Evolutionary conservation across 2,329 filamentous ascomycete species (phyloP).

Genomic region (Pochonia chlamydosporia): DNA sequence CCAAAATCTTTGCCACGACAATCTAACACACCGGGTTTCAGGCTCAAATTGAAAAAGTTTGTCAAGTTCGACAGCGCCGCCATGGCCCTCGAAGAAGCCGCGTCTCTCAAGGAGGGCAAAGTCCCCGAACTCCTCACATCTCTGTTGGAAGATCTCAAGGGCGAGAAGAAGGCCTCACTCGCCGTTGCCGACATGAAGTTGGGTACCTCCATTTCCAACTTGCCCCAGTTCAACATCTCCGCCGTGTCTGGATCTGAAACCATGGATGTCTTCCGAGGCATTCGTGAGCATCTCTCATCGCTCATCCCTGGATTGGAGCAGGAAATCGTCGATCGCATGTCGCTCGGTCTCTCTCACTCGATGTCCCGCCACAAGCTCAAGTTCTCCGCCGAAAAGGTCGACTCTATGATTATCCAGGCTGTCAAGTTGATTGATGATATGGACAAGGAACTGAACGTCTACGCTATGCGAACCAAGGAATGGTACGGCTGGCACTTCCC

Average conservation of each 20-base stretch:
- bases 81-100: constrained; percentile 83
- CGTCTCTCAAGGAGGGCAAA: constrained; percentile 86
- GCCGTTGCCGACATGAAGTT: constrained; percentile 93
- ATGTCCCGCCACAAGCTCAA: constrained; percentile 97
- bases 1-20: not conserved
- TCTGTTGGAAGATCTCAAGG: constrained; percentile 84
- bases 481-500: constrained; percentile 99
- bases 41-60: constrained; percentile 94
- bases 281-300: constrained; percentile 83
- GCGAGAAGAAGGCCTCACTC: constrained; percentile 94
- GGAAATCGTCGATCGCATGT: constrained; percentile 88
- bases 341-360: constrained; percentile 92
- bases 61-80: constrained; percentile 94
- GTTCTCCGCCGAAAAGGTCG: constrained; percentile 97
- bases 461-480: constrained; percentile 98
- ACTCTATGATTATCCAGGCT: constrained; percentile 98
- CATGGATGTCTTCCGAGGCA: constrained; percentile 86
- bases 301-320: constrained; percentile 84
- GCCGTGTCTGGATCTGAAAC: constrained; percentile 58
- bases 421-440: constrained; percentile 91
- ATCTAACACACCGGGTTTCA: constrained; percentile 27
- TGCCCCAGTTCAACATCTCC: constrained; percentile 80
- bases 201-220: constrained; percentile 84
- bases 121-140: constrained; percentile 80
- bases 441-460: constrained; percentile 98